Percentiles rank a stretch among this genome's conserved stretches.
These are phyloP conservation scores for Aspergillus floridensis DNA, from an alignment of 2,329 filamentous ascomycete genomes.

Conservation along the genomic window DNA sequence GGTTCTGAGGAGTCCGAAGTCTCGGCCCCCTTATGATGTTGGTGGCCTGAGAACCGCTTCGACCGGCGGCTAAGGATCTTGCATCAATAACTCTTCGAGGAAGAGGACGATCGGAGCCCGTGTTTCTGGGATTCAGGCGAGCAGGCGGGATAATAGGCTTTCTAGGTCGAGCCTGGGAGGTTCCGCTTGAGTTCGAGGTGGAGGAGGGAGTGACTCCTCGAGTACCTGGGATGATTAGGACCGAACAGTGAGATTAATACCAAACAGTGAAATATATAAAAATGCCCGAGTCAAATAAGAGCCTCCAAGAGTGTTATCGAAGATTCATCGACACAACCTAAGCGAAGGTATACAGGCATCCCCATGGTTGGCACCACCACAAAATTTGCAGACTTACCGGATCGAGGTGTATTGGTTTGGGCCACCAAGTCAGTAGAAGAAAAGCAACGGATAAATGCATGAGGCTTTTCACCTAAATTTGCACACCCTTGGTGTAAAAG, in stretches of 20 bases:
- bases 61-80: constrained; percentile 35
- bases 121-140: constrained; percentile 19
- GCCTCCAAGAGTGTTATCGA: not conserved
- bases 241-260: not conserved
- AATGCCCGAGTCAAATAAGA: not conserved
- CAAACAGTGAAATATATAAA: not conserved
- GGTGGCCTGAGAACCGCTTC: constrained; percentile 24
- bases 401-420: constrained; percentile 16
- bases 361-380: not conserved
- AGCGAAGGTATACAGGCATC: not conserved
- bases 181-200: not conserved
- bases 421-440: constrained; percentile 22
- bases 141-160: constrained; percentile 16
- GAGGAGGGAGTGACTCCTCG: not conserved
- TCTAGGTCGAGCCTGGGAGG: constrained; percentile 4
- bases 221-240: not conserved
- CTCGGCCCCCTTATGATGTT: constrained; percentile 33
- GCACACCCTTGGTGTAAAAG: constrained; percentile 9
- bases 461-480: constrained; percentile 15
- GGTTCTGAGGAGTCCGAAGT: constrained; percentile 22
- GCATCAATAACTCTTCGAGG: constrained; percentile 36
- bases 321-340: too few relatives aligned
- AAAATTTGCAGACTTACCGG: constrained; percentile 22
- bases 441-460: constrained; percentile 25
- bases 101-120: constrained; percentile 19